These are phyloP conservation scores for Sungouiozyma ichnusensis DNA, from an alignment of 805 yeast genomes.

Conservation along the genomic window DNA sequence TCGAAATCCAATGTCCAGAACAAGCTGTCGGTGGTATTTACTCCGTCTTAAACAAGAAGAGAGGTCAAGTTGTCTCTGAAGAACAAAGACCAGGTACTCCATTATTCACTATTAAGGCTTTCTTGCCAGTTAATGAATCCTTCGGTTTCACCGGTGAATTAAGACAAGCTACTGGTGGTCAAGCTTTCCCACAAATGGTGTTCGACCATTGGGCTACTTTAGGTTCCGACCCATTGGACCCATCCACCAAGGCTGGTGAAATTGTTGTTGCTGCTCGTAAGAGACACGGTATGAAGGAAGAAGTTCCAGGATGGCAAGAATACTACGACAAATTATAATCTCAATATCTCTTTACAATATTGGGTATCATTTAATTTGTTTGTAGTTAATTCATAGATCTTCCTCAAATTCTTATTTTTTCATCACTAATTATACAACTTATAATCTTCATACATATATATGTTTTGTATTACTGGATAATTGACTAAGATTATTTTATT, in stretches of 20 bases:
- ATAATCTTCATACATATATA: conserved; percentile 1
- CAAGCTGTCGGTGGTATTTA: conserved; percentile 99
- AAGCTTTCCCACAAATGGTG: conserved; percentile 99
- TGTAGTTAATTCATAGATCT: conserved; percentile 5
- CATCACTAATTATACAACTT: neutral
- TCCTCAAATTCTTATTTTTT: neutral
- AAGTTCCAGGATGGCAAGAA: conserved; percentile 98
- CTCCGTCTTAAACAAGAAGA: conserved; percentile 97
- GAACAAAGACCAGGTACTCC: conserved; percentile 99
- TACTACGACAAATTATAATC: conserved; percentile 84
- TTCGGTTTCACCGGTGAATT: conserved; percentile 99
- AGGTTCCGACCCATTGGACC: conserved; percentile 88
- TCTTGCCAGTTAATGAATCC: conserved; percentile 99
- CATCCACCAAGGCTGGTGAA: conserved; percentile 59
- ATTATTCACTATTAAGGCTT: conserved; percentile 98
- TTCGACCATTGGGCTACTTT: conserved; percentile 96
- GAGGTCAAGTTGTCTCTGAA: conserved; percentile 99
- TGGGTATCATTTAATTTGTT: conserved; percentile 8
- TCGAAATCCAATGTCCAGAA: conserved; percentile 99
- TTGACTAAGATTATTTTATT: neutral
- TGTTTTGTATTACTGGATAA: neutral
- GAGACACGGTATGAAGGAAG: conserved; percentile 95
- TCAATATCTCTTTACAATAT: conserved; percentile 4
- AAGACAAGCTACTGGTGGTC: conserved; percentile 99
- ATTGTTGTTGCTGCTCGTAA: conserved; percentile 66